These are phyloP conservation scores for Brachypodium distachyon DNA, from an alignment of 202 grass and related monocot genomes.

Conservation along the genomic window DNA sequence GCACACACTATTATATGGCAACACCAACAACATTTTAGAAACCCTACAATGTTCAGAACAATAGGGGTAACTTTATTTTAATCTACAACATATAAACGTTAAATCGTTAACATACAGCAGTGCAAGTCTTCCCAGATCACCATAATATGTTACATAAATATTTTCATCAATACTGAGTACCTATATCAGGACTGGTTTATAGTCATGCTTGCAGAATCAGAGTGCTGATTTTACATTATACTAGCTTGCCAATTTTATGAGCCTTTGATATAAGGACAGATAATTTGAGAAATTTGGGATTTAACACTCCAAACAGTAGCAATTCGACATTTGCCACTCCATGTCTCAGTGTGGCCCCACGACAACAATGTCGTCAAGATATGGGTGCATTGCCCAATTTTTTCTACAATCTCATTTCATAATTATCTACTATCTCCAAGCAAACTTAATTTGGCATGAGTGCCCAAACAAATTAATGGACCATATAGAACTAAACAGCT, in stretches of 20 bases:
- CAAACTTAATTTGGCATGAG: neutral
- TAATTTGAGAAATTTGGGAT: too few relatives aligned
- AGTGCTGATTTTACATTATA: neutral
- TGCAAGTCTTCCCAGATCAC: neutral
- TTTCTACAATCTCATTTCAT: too few relatives aligned
- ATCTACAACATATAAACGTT: neutral
- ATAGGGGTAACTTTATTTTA: neutral
- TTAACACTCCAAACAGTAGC: too few relatives aligned
- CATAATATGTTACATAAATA: neutral
- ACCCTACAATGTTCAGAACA: neutral
- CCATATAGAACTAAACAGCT: neutral
- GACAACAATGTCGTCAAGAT: too few relatives aligned
- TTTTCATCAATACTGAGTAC: neutral
- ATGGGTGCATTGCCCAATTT: too few relatives aligned
- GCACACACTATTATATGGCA: conserved; percentile 2
- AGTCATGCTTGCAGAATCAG: neutral
- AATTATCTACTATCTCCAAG: neutral
- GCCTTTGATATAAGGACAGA: neutral
- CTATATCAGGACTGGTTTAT: neutral
- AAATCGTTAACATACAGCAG: neutral
- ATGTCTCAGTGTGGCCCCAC: too few relatives aligned
- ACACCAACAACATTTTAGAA: neutral
- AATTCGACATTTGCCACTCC: too few relatives aligned
- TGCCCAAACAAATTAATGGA: neutral
- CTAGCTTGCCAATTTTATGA: neutral